These are phyloP conservation scores for Hordeum marinum DNA, from an alignment of 176 grass and related monocot species.

Conservation along the genomic window DNA sequence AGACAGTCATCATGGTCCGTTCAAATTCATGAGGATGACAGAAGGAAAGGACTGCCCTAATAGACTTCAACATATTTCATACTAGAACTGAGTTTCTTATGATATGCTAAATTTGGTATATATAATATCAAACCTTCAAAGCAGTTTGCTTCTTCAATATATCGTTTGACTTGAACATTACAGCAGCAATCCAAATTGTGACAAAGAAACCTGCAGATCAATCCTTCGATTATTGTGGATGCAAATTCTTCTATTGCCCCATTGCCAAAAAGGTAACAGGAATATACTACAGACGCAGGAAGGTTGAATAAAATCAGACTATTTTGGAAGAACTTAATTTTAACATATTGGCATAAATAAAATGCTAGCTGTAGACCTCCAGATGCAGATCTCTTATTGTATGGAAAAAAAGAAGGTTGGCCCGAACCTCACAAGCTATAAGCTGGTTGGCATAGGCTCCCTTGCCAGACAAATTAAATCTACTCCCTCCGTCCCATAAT, in stretches of 20 bases:
- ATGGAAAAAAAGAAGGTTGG: background rate
- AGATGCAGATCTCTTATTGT: background rate
- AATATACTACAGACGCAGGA: background rate
- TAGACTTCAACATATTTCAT: background rate
- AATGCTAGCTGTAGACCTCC: background rate
- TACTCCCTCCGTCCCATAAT: too few relatives aligned
- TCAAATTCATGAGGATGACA: conserved; percentile 1
- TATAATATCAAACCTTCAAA: conserved; percentile 63
- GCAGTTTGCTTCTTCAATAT: conserved; percentile 94
- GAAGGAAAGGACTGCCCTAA: background rate
- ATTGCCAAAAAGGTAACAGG: background rate
- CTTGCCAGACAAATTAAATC: background rate
- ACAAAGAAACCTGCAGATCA: conserved; percentile 85
- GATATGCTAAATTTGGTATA: conserved; percentile 1
- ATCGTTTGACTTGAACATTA: conserved; percentile 99
- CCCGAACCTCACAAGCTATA: background rate
- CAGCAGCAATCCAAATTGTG: conserved; percentile 92
- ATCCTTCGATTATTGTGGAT: conserved; percentile 26
- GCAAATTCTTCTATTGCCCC: background rate
- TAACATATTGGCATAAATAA: background rate
- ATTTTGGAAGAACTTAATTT: background rate
- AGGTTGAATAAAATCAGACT: background rate
- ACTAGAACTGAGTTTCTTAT: too few relatives aligned
- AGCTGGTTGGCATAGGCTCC: background rate
- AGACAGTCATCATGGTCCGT: background rate